Evolutionary conservation across 306 rosid species (phyloP).

Genomic region (Dicorynia guianensis): DNA sequence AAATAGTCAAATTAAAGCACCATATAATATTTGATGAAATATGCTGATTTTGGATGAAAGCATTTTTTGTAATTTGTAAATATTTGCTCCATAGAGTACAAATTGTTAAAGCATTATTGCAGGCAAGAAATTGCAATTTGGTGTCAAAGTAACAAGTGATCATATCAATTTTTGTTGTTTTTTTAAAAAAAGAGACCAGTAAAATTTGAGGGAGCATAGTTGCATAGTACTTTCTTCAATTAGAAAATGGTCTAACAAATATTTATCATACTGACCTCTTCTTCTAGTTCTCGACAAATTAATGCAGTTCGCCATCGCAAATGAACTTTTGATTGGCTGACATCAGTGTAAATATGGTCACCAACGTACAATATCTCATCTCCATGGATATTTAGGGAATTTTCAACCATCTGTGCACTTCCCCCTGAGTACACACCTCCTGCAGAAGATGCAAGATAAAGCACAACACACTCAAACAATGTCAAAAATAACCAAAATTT

Average conservation of each 20-base stretch:
- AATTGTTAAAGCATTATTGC: constrained; percentile 17
- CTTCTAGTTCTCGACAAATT: constrained; percentile 70
- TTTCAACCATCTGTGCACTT: constrained; percentile 96
- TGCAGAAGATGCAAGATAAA: constrained; percentile 46
- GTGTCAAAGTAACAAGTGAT: neutral
- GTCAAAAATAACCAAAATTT: neutral
- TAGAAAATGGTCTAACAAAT: neutral
- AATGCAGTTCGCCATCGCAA: constrained; percentile 71
- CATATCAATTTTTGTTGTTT: neutral
- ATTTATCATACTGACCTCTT: constrained; percentile 54
- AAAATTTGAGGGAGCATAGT: constrained; percentile 24
- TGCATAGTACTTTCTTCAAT: constrained; percentile 13
- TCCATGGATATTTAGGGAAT: constrained; percentile 77
- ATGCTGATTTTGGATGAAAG: constrained; percentile 2
- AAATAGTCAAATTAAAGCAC: constrained; percentile 23
- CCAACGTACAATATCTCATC: constrained; percentile 73
- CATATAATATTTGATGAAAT: neutral
- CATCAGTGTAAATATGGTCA: constrained; percentile 71
- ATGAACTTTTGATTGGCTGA: constrained; percentile 71
- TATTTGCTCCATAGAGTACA: constrained; percentile 22
- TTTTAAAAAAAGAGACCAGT: constrained; percentile 1
- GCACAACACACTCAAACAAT: constrained; percentile 13
- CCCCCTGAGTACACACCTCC: constrained; percentile 99
- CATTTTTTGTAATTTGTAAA: constrained; percentile 12
- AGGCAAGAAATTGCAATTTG: constrained; percentile 12